phyloP scores from a whole-genome alignment of 1,139 yeast genomes.

The Geotrichum europaeum region DNA sequence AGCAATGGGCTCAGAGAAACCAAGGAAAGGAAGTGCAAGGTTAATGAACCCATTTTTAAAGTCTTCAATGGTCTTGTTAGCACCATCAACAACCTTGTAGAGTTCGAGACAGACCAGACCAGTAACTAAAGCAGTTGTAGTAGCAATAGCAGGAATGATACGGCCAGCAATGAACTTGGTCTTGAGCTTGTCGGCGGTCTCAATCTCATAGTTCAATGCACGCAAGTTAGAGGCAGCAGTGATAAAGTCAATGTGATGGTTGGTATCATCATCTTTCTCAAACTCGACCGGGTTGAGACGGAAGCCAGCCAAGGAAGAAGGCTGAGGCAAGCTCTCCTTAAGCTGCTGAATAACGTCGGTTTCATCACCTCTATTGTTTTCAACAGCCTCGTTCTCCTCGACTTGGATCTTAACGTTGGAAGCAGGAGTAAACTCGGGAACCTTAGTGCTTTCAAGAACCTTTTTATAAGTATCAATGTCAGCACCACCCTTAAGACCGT shows the following conservation, averaged over 20 bases:
- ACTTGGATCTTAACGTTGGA: slow-evolving; percentile 78
- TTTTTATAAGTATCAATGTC: slow-evolving; percentile 40
- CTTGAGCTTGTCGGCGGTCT: slow-evolving; percentile 52
- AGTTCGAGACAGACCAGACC: slow-evolving; percentile 91
- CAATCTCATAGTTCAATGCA: slow-evolving; percentile 81
- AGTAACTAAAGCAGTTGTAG: slow-evolving; percentile 94
- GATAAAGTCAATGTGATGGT: slow-evolving; percentile 93
- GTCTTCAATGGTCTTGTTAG: slow-evolving; percentile 67
- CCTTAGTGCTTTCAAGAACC: slow-evolving; percentile 48
- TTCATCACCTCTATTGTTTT: slow-evolving; percentile 31
- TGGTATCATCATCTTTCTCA: slow-evolving; percentile 95
- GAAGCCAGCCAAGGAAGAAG: slow-evolving; percentile 83
- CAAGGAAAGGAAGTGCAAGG: slow-evolving; percentile 92
- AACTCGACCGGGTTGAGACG: slow-evolving; percentile 82
- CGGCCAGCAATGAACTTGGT: slow-evolving; percentile 81
- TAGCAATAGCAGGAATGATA: slow-evolving; percentile 97
- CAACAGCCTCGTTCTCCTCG: slow-evolving; percentile 72
- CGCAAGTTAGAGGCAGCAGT: slow-evolving; percentile 96
- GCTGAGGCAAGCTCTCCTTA: slow-evolving; percentile 79
- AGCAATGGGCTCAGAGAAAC: slow-evolving; percentile 91
- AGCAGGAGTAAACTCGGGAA: slow-evolving; percentile 68
- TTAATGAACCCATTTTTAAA: slow-evolving; percentile 92
- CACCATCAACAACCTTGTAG: slow-evolving; percentile 74
- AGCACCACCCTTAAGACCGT: slow-evolving; percentile 60
- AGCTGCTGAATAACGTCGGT: slow-evolving; percentile 41